A percentile compares a stretch with the other conserved stretches of the same genome.
These are phyloP conservation scores for Diaporthe destruens DNA, from an alignment of 2,329 filamentous ascomycete species.

Conservation along the genomic window DNA sequence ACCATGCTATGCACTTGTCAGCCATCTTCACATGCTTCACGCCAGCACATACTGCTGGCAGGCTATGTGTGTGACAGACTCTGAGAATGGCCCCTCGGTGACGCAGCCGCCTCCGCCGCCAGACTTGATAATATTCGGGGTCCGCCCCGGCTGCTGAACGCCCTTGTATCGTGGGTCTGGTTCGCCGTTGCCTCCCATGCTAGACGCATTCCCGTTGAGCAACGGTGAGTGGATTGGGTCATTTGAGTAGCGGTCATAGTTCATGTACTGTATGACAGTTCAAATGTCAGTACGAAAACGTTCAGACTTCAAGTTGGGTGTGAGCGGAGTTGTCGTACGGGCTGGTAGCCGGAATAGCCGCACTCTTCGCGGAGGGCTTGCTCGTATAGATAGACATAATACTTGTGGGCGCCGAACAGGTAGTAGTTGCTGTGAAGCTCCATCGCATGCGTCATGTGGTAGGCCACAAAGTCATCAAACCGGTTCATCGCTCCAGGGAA, in stretches of 20 bases:
- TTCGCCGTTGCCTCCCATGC: slow-evolving; percentile 62
- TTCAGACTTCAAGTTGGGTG: background rate
- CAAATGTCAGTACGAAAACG: background rate
- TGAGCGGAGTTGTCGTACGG: background rate
- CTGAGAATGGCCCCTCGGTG: slow-evolving; percentile 60
- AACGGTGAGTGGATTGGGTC: slow-evolving; percentile 63
- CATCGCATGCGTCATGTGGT: slow-evolving; percentile 48
- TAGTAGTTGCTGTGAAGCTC: slow-evolving; percentile 40
- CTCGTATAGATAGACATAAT: slow-evolving; percentile 50
- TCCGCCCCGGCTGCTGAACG: slow-evolving; percentile 48
- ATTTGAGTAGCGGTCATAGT: slow-evolving; percentile 53
- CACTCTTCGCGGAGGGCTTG: slow-evolving; percentile 52
- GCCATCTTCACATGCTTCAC: background rate
- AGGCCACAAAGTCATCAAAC: slow-evolving; percentile 52
- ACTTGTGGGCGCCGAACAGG: slow-evolving; percentile 50
- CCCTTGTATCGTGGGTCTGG: slow-evolving; percentile 40
- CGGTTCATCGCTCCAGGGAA: slow-evolving; percentile 48
- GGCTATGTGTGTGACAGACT: slow-evolving; percentile 46
- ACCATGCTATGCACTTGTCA: background rate
- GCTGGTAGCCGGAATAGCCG: slow-evolving; percentile 51
- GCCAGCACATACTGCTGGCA: slow-evolving; percentile 32
- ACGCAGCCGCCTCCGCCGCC: slow-evolving; percentile 69
- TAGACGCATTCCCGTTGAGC: slow-evolving; percentile 66
- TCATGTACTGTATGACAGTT: background rate
- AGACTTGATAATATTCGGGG: slow-evolving; percentile 56